Evolutionary conservation across 176 grass and related monocot species (phyloP).

Genomic region (Dendrocalamus sinicus): DNA sequence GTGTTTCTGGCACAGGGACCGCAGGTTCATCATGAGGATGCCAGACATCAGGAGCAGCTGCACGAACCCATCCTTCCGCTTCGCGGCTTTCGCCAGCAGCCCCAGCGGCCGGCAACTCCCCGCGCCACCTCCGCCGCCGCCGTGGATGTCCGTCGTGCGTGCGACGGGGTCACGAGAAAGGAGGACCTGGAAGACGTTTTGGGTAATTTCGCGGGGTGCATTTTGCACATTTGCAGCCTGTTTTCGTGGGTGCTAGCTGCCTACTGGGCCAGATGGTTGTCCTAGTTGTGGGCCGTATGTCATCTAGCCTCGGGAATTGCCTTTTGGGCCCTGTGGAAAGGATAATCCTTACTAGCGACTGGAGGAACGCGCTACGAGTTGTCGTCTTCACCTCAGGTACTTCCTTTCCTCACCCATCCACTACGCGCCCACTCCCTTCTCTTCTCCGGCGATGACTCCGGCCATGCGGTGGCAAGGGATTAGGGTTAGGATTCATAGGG

Average conservation of each 20-base stretch:
- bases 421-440: too few relatives aligned
- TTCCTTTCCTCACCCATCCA: too few relatives aligned
- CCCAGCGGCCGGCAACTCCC: slow-evolving; percentile 20
- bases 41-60: slow-evolving; percentile 83
- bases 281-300: not conserved
- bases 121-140: not conserved
- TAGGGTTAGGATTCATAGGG: too few relatives aligned
- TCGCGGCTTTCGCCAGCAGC: slow-evolving; percentile 66
- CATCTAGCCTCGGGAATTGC: not conserved
- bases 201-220: not conserved
- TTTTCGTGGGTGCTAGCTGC: not conserved
- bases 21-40: slow-evolving; percentile 84
- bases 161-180: not conserved
- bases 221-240: not conserved
- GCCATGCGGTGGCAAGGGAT: too few relatives aligned
- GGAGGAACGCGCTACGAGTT: too few relatives aligned
- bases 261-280: not conserved
- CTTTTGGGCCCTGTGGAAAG: not conserved
- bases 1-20: slow-evolving; percentile 85
- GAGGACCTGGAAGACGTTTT: too few relatives aligned
- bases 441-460: too few relatives aligned
- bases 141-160: not conserved
- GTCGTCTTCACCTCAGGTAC: too few relatives aligned
- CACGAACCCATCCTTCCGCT: slow-evolving; percentile 83
- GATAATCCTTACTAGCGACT: too few relatives aligned